Base-by-base conservation (phyloP, 1,139 yeast genomes). In the Candida labiduridarum region DNA sequence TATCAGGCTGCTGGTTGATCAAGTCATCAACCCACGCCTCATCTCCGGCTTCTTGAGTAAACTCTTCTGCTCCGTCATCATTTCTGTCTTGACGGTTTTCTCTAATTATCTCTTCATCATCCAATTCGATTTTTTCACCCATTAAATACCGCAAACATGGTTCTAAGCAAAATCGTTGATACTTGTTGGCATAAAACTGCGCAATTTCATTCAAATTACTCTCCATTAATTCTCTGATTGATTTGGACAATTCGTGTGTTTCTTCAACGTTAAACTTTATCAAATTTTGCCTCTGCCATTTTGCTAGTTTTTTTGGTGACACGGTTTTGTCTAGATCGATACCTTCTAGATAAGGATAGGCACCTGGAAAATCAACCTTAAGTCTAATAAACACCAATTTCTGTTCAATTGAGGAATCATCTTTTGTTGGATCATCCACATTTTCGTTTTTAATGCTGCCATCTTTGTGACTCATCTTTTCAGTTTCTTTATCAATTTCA, bases 71-170 rank as follows among this genome's bases (percentile, higher is more conserved):
- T 6, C 61, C 64, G 2, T 58, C 61, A 3, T 58, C 63, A 11
- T 61, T 59, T n/a, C 58, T 58, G n/a, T 61, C 64, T 3, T 59
- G 57, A 35, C 56, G 53, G 10, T 53, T 49, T 11, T 61, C 68
- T 2, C 58, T 52, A 12, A 59, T 52, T 61, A 73, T 65, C 33
- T 67, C 53, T 1, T 65, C 64, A 39, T 70, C 67, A 39, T 70
- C 67, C 25, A 88, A 61, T 29, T 80, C 82, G 3, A 90, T 76
- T 50, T 84, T 81, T 56, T 92, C 98, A 0, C 99, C 99, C 72
- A 91, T 74, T 4, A 94, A 72, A 59, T 76, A 87, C 47, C 97
- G 68, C 51, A 94, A 69, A 57, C 96, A 84, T 0, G 89, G 85
- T 61, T 94, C 98, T 29, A 94, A 71, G 56, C 97, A 89, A 57